Percentiles rank a stretch among this genome's conserved stretches.
Conservation (phyloP, 2,329 filamentous ascomycete genomes). For the Amauroascus niger region DNA sequence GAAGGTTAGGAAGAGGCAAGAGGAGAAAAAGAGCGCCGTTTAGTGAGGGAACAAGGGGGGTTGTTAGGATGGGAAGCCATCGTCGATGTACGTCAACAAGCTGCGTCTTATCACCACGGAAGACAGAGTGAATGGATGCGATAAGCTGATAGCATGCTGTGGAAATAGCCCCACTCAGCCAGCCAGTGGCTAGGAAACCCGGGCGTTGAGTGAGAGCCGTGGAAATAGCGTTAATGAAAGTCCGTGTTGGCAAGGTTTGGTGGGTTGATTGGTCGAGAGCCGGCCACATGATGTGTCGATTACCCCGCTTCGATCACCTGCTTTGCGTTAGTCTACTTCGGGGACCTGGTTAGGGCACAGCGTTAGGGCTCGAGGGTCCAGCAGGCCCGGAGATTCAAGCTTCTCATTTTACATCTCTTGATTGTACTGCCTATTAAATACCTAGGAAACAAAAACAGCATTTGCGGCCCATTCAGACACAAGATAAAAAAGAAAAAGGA, state of each 20-base stretch:
- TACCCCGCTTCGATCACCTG: conserved; percentile 8
- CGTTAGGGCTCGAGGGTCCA: conserved; percentile 8
- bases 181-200: too few relatives aligned
- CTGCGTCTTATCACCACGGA: neutral
- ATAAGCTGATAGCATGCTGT: neutral
- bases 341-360: conserved; percentile 5
- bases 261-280: neutral
- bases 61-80: neutral
- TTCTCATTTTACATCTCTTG: neutral
- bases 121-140: neutral
- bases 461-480: neutral
- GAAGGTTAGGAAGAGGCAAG: neutral
- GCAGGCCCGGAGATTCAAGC: too few relatives aligned
- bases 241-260: neutral
- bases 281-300: conserved; percentile 7
- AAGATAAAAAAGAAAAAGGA: conserved; percentile 1
- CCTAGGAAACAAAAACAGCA: neutral
- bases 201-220: neutral
- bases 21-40: neutral
- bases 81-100: neutral
- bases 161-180: too few relatives aligned
- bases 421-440: neutral
- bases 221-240: neutral
- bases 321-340: neutral
- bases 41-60: neutral